Evolutionary conservation across 164 flowering plant genomes (phyloP).

Genomic region (Brasenia schreberi): DNA sequence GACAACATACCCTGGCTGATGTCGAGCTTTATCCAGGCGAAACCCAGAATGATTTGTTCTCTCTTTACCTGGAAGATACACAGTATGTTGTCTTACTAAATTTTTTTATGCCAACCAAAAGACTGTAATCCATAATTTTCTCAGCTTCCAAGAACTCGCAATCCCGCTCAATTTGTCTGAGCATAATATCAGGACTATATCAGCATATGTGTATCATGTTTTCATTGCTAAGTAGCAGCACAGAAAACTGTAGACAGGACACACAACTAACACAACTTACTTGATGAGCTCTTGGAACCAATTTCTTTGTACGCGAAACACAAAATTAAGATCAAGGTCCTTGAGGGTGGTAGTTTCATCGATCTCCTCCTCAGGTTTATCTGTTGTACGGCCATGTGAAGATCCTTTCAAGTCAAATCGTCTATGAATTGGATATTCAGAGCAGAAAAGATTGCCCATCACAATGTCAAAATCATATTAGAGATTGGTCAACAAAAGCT

Average conservation of each 20-base stretch:
- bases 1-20: not conserved
- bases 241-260: no score
- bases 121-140: slow-evolving; percentile 87
- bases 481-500: not conserved
- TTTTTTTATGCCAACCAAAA: slow-evolving; percentile 80
- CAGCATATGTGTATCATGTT: no score
- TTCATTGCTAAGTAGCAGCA: no score
- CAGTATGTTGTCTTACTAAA: not conserved
- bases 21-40: not conserved
- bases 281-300: slow-evolving; percentile 40
- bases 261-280: no score
- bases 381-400: slow-evolving; percentile 25
- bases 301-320: slow-evolving; percentile 46
- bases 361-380: slow-evolving; percentile 38
- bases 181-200: not conserved
- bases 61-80: not conserved
- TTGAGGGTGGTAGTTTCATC: slow-evolving; percentile 66
- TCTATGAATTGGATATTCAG: slow-evolving; percentile 45
- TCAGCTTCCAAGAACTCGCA: slow-evolving; percentile 80
- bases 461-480: slow-evolving; percentile 17
- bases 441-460: slow-evolving; percentile 64
- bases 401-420: slow-evolving; percentile 48
- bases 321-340: slow-evolving; percentile 76
- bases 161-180: slow-evolving; percentile 76
- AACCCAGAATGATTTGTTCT: not conserved